Evolutionary conservation across 2,329 filamentous ascomycete species (phyloP), one percentile per base, ranked within the genome.

Genomic region (Neopestalotiopsis sp.): DNA sequence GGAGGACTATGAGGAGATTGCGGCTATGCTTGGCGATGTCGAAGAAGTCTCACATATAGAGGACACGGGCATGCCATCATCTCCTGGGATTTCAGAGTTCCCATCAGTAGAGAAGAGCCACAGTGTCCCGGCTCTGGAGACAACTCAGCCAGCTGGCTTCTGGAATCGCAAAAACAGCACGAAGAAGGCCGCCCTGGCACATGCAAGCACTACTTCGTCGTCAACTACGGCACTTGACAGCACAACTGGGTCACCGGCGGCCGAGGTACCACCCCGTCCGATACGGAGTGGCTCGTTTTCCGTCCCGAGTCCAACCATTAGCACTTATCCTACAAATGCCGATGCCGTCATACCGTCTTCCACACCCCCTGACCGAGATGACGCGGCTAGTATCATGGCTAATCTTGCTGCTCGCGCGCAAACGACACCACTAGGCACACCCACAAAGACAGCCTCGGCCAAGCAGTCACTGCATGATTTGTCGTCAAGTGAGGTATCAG

Each of bases 371-470:
- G 87, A 90, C 49, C 85, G 89, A 64, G 84, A 84, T 69, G 83
- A 88, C 75, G 91, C 91, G 30, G 85, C 86, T 28, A 88, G 84
- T 72, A 85, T 87, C 32, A 93, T 94, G 85, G 95, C 77, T 12
- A 76, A 65, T 58, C 71, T 79, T 12, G 77, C 78, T 40, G 76
- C 77, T 17, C 74, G 71, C 17, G 92, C 67, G 83, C 86, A 40
- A 88, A 92, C 72, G 53, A 68, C 34, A 38, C 77, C 76, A 1
- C 34, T 72, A 2, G 72, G 71, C 2, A 76, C 76, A 7, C 76
- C 77, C n/a, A 72, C 73, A 4, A 77, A 73, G 49, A 67, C 72
- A 14, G 63, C 73, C 3, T 73, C 73, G 3, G 70, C 68, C 34
- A 62, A 63, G 7, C 68, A 72, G 58, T 53, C 68, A 5, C 24